A percentile compares a stretch with the other conserved stretches of the same genome.
phyloP scores from a whole-genome alignment of 129 eudicot genomes.

The Heracleum sosnowskyi region DNA sequence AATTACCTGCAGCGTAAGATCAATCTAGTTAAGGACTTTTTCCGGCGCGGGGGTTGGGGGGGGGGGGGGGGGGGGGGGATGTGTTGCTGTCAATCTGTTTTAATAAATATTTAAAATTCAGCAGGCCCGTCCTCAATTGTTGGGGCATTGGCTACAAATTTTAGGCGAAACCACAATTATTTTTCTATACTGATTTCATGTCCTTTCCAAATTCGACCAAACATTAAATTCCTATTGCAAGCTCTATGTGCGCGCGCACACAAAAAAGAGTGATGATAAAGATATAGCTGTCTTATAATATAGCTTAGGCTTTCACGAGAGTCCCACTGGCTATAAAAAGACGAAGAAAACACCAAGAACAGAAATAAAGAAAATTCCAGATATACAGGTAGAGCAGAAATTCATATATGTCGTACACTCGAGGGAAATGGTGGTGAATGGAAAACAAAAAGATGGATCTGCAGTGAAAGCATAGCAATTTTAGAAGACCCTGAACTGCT shows the following conservation, averaged over 20 bases:
- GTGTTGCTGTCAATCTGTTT: background rate
- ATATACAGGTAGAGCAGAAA: background rate
- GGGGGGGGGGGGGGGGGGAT: too few species aligned
- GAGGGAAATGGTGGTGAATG: background rate
- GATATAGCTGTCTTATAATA: background rate
- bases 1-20: background rate
- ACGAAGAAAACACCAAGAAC: background rate
- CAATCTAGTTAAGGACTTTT: background rate
- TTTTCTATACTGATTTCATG: background rate
- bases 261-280: background rate
- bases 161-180: background rate
- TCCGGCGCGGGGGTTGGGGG: accelerated
- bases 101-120: background rate
- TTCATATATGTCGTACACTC: background rate
- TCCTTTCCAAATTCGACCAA: background rate
- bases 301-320: background rate
- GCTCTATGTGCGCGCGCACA: background rate
- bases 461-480: background rate
- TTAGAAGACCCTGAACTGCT: background rate
- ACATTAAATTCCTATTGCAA: background rate
- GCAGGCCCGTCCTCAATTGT: background rate
- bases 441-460: background rate
- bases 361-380: background rate
- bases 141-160: background rate
- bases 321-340: background rate